Percentiles rank a stretch among this genome's conserved stretches.
Evolutionary conservation across 2,329 filamentous ascomycete species (phyloP).

Genomic region (Pyrenochaeta sp.): DNA sequence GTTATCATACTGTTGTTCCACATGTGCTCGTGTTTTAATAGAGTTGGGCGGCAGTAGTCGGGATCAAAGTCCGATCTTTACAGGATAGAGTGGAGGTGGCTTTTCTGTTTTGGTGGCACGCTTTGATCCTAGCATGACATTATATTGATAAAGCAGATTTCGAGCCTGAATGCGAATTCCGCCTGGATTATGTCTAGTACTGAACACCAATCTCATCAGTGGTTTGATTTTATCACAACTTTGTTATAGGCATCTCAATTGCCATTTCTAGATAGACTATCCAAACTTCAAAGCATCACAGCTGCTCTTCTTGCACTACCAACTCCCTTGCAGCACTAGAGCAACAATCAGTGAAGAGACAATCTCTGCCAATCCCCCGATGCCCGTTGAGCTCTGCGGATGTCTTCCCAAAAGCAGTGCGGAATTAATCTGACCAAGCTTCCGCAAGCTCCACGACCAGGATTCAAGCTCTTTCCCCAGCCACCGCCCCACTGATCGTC

Average conservation of each 20-base stretch:
- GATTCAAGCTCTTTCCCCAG: conserved; percentile 18
- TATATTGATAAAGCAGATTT: neutral
- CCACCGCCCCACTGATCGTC: conserved; percentile 29
- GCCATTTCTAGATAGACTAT: no score
- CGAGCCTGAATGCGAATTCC: neutral
- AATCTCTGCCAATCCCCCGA: conserved; percentile 6
- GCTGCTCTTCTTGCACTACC: neutral
- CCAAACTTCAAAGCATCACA: neutral
- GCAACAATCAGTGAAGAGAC: conserved; percentile 6
- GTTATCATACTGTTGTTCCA: neutral
- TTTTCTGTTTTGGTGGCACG: neutral
- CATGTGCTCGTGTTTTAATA: neutral
- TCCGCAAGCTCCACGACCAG: conserved; percentile 16
- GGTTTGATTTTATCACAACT: no score
- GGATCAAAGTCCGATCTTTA: neutral
- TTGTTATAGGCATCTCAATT: no score
- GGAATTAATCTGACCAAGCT: conserved; percentile 20
- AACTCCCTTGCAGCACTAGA: conserved; percentile 5
- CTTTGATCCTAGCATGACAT: neutral
- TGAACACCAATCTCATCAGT: neutral
- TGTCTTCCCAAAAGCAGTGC: conserved; percentile 22
- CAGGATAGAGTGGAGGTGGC: neutral
- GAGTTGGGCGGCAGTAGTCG: neutral
- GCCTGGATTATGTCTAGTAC: neutral
- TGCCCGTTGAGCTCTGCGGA: conserved; percentile 8